Conservation (phyloP, 2,329 filamentous ascomycete genomes). For the Cytospora mali region DNA sequence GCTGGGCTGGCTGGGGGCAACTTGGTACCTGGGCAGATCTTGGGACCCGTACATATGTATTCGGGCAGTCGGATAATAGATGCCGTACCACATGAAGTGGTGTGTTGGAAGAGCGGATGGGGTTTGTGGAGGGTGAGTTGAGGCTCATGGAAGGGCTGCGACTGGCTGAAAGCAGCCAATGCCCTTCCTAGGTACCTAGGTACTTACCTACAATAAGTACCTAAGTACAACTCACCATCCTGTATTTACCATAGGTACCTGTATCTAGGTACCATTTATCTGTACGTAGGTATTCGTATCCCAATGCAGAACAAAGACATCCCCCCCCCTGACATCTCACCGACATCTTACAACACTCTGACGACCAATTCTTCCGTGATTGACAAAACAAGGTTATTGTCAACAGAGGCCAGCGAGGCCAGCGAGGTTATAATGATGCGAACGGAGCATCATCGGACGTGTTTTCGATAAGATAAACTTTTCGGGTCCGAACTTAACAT, state of each 20-base stretch:
- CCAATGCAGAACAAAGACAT: background rate
- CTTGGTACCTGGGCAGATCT: background rate
- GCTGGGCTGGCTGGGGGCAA: too few relatives aligned
- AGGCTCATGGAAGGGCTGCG: too few relatives aligned
- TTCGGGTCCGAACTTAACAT: slow-evolving; percentile 13
- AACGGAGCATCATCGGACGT: slow-evolving; percentile 16
- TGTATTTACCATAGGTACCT: background rate
- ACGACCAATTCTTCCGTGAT: background rate
- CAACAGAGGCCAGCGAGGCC: too few relatives aligned
- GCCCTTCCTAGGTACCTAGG: background rate
- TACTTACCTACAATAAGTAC: background rate
- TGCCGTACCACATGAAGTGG: background rate
- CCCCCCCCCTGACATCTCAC: background rate
- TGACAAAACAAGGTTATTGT: background rate
- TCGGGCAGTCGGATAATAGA: too few relatives aligned
- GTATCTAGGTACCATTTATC: background rate
- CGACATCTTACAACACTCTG: background rate
- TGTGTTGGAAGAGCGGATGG: background rate
- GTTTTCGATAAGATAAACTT: slow-evolving; percentile 6
- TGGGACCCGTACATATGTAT: background rate
- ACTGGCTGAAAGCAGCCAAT: background rate
- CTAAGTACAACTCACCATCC: background rate
- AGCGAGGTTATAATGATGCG: slow-evolving; percentile 1
- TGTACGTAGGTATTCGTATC: background rate
- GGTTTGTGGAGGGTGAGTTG: background rate